A percentile compares a stretch with the other conserved stretches of the same genome.
phyloP scores from a whole-genome alignment of 202 grass and related monocot genomes.

The Carex arenaria region DNA sequence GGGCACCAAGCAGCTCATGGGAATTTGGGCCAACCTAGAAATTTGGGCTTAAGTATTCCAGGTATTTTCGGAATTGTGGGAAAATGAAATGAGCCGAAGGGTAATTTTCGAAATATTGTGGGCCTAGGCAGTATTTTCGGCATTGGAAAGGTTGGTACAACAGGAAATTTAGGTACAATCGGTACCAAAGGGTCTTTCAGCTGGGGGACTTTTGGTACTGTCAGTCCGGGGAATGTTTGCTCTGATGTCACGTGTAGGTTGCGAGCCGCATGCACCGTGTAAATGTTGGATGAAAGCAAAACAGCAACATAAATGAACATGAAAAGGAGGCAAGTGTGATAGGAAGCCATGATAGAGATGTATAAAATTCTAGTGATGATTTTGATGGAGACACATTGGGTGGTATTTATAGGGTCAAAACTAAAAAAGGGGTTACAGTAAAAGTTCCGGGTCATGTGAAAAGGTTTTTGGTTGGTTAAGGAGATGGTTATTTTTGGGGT shows the following conservation, averaged over 20 bases:
- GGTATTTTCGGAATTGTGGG: too few species aligned
- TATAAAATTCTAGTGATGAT: conserved; percentile 12
- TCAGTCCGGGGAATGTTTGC: conserved; percentile 1
- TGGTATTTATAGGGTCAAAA: conserved; percentile 3
- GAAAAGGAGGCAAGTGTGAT: neutral
- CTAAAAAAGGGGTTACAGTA: neutral
- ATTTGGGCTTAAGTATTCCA: too few species aligned
- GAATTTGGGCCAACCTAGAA: too few species aligned
- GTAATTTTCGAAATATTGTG: neutral
- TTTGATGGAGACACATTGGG: neutral
- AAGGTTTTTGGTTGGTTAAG: neutral
- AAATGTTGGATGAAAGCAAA: conserved; percentile 7
- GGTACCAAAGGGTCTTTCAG: neutral
- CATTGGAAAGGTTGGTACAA: neutral
- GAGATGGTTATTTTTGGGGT: neutral
- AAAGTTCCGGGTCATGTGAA: neutral
- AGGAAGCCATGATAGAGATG: conserved; percentile 14
- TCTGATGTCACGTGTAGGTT: neutral
- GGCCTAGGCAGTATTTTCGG: too few species aligned
- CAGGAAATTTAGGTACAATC: too few species aligned
- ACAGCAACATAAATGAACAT: neutral
- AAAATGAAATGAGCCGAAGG: too few species aligned
- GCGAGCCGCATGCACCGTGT: conserved; percentile 1
- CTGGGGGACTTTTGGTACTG: neutral
- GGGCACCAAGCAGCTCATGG: too few species aligned